Conservation (phyloP, 768 basidiomycete genomes). For the Suillus lakei region DNA sequence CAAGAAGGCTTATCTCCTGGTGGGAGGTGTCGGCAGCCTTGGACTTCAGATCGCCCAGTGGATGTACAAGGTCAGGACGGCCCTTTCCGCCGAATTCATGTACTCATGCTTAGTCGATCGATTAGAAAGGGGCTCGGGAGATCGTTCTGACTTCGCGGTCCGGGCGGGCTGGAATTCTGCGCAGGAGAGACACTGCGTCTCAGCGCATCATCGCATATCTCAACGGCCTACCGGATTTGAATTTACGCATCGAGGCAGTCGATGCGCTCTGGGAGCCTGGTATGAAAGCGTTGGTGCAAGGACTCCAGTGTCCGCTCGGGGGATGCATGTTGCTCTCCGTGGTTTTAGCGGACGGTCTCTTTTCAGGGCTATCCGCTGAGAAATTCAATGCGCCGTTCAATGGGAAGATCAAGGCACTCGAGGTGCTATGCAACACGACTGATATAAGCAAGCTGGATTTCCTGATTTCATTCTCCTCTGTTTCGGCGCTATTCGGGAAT, state of each 20-base stretch:
- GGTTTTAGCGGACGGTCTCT: conserved; percentile 3
- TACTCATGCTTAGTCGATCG: not conserved
- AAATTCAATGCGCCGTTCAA: conserved; percentile 30
- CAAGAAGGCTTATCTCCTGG: conserved; percentile 28
- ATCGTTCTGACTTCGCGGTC: conserved; percentile 35
- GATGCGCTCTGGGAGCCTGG: not conserved
- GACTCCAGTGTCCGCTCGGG: not conserved
- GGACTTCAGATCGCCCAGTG: conserved; percentile 36
- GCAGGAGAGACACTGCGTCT: not conserved
- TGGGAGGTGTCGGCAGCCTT: conserved; percentile 29
- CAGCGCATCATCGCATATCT: not conserved
- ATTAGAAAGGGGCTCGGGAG: conserved; percentile 28
- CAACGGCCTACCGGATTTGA: not conserved
- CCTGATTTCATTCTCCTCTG: conserved; percentile 38
- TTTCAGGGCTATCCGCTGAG: conserved; percentile 12
- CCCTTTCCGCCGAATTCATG: not conserved
- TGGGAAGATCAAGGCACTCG: conserved; percentile 25
- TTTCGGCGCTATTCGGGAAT: conserved; percentile 38
- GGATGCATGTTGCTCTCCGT: conserved; percentile 5
- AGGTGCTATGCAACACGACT: conserved; percentile 18
- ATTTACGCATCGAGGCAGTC: not conserved
- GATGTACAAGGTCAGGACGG: conserved; percentile 25
- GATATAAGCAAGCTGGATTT: conserved; percentile 33
- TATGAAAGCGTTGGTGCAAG: not conserved
- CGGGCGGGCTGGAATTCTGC: conserved; percentile 16